Evolutionary conservation across 1,139 yeast genomes (phyloP).

Genomic region (Diutina scorzettiae): DNA sequence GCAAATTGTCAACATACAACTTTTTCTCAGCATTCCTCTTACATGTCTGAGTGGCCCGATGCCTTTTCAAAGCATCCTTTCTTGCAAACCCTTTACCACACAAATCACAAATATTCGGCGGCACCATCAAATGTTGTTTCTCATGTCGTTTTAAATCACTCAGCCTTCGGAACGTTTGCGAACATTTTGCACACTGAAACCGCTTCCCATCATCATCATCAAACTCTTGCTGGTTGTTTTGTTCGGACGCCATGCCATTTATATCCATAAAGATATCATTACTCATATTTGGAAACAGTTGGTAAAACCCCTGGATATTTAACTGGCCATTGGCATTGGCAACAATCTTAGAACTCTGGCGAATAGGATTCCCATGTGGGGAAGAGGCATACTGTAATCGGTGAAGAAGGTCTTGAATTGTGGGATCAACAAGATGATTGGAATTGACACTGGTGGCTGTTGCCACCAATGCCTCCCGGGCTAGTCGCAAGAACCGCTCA

Average conservation of each 20-base stretch:
- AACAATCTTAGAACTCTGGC: conserved; percentile 21
- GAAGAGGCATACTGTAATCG: conserved; percentile 3
- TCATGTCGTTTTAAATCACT: conserved; percentile 59
- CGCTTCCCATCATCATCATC: conserved; percentile 14
- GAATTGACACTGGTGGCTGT: conserved; percentile 12
- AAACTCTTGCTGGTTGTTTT: conserved; percentile 8
- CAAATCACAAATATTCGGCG: conserved; percentile 58
- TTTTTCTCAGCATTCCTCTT: conserved; percentile 48
- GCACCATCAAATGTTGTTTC: conserved; percentile 42
- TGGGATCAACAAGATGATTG: conserved; percentile 32
- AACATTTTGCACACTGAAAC: conserved; percentile 37
- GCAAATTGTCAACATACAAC: conserved; percentile 25
- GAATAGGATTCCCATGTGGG: conserved; percentile 27
- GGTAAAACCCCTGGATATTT: conserved; percentile 32
- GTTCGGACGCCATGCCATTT: conserved; percentile 6
- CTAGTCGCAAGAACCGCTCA: conserved; percentile 27
- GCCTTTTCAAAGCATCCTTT: conserved; percentile 69
- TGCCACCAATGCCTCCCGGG: conserved; percentile 36
- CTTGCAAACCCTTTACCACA: conserved; percentile 80
- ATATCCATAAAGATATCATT: conserved; percentile 23
- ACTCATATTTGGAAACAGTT: conserved; percentile 31
- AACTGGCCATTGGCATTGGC: conserved; percentile 32
- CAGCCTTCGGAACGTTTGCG: conserved; percentile 47
- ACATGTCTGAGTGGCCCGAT: conserved; percentile 61
- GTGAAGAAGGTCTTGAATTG: conserved; percentile 37